Evolutionary conservation across 2,329 filamentous ascomycete species (phyloP), one percentile per base, ranked within the genome.

Genomic region (Endothia cerciana): DNA sequence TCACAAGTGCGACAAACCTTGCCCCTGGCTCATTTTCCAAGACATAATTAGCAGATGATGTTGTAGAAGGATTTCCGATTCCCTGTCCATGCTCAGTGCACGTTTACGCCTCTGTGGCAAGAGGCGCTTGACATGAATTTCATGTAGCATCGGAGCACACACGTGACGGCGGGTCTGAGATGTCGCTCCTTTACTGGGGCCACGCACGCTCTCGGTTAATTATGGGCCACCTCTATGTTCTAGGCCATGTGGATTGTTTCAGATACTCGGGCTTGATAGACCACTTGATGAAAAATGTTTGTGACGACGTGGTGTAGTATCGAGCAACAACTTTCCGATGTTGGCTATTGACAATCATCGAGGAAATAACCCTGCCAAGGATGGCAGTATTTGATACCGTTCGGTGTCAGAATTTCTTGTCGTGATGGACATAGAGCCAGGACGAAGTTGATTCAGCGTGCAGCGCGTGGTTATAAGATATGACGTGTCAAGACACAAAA

Each of bases 211-310:
- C 22, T 22, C 47, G 47, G 47, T 13, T 51, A 51, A 51, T 30
- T 28, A 51, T 51, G 47, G 47, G 47, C 47, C 47, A 13, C 22
- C 47, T 0, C 28, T 5, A 28, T 30, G 47, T 28, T 51, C 47
- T 51, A 51, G 47, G 22, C 47, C 6, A 13, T 51, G 22, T 22
- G 47, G 47, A 25, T 49, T 51, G 47, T 51, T 51, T 51, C 47
- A 51, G 47, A 51, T 51, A 13, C 4, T 28, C 28, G 11, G 22
- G 22, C 22, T 13, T 17, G 47, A 30, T 17, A 30, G 22, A 28
- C 33, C 33, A 5, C 33, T 36, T 36, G 33, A 36, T 6, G 33
- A 10, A 36, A 36, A 36, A n/a, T n/a, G n/a, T n/a, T n/a, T n/a
- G 33, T 10, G 33, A 10, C 33, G 10, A 36, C 33, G 33, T 10